Evolutionary conservation across 2,329 filamentous ascomycete species (phyloP), one percentile per base, ranked within the genome.

Genomic region (Daldinia eschscholtzii): DNA sequence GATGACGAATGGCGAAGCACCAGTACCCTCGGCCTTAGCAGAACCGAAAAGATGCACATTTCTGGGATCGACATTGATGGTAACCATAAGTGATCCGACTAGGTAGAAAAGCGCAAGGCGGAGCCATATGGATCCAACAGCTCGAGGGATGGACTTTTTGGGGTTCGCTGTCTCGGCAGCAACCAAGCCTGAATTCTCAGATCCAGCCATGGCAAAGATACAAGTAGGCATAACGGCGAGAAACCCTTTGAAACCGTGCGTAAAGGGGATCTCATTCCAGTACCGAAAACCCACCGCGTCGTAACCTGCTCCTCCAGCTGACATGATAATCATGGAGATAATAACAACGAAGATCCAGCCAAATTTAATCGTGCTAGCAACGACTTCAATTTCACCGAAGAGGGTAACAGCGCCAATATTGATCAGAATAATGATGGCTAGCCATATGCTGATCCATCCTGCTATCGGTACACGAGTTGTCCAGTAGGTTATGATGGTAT

Each of bases 121-220:
- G 10, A 83, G 61, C 80, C 82, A 84, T 67, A 84, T 82, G 10
- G 81, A 81, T 37, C 78, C 79, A n/a, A 84, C 80, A 12, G 83
- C 83, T 4, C 78, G 77, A 10, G 83, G 82, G 1, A 84, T 80
- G 2, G 81, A 77, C 67, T 80, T 81, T 5, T 75, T 75, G 0
- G 83, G 83, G 69, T 84, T 84, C 4, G 70, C 70, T 0, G 81
- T 81, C 68, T 84, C 83, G 10, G 81, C 81, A 0, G 83, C 81
- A 3, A 83, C 80, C 3, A 84, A 75, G 18, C 81, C 82, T 7
- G 76, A 75, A 66, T 81, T 82, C 65, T 85, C 83, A 0, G 80
- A 80, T 6, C 82, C 82, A 4, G 81, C 83, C 73, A 88, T 88
- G 30, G 87, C 84, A 75, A 89, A 89, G 13, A 84, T 73, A 39